Evolutionary conservation across 306 rosid species (phyloP), one percentile per base, ranked within the genome.

Genomic region (Vigna angularis): DNA sequence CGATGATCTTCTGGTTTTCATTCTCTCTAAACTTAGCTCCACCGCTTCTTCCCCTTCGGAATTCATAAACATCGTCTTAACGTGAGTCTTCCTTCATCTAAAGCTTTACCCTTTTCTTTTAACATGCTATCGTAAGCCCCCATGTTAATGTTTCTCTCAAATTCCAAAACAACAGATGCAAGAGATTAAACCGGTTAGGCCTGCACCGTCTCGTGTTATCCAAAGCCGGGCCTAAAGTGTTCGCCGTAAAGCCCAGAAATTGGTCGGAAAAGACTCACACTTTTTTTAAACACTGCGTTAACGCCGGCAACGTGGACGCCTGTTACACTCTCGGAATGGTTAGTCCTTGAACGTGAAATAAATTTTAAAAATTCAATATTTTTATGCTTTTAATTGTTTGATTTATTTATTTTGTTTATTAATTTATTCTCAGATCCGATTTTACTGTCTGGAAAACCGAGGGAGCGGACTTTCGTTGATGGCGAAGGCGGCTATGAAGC

Each of bases 271-370:
- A 62, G 3, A 83, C 88, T 67, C 97, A 92, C 81, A 69, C 84
- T 7, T 95, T 95, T 58, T 82, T 95, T 47, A 88, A 66, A 72
- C 86, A 42, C 22, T 95, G 97, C 50, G 91, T 73, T 12, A 49
- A 26, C 84, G 92, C 95, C 66, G 98, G 98, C 36, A 94, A 82
- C 91, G 55, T 75, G 1, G 93, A 95, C 48, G 98, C 98, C 9
- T 84, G 80, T 30, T 92, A 88, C 66, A 89, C 91, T 80, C 98
- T 95, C 51, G 98, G 98, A 82, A 95, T 95, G 98, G 98, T 95
- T 1, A 84, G 97, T 74, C 7, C 45, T 34, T 32, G 4, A 13
- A 14, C 14, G 14, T 58, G 10, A 16, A 58, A 12, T 13, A 2
- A 26, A 26, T 57, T 42, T 0, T 24, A 58, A 11, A 26, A 28